Percentiles rank a stretch among this genome's conserved stretches.
phyloP scores from a whole-genome alignment of 257 asterid genomes.

The Solanum bukasovii region DNA sequence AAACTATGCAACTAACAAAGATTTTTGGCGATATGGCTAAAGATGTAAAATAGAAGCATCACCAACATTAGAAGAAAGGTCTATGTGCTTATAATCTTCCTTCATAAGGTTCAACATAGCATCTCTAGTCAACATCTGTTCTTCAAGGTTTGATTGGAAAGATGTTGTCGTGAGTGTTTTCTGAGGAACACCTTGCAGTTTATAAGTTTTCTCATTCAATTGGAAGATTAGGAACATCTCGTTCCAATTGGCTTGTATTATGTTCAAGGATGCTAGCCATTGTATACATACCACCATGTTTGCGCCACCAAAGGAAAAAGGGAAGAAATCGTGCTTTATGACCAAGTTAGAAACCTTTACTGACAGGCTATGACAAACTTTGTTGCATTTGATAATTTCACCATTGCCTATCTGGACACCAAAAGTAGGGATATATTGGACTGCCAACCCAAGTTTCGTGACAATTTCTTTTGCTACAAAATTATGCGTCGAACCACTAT shows the following conservation, averaged over 20 bases:
- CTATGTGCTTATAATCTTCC: background rate
- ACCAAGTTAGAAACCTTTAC: background rate
- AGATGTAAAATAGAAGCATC: background rate
- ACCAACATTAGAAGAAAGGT: background rate
- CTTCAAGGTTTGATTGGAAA: background rate
- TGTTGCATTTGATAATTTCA: background rate
- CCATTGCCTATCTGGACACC: background rate
- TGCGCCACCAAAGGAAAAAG: background rate
- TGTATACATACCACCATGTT: background rate
- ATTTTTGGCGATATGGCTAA: no score
- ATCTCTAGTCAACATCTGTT: background rate
- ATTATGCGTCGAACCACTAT: background rate
- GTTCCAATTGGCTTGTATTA: background rate
- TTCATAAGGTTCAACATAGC: background rate
- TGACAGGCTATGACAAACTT: background rate
- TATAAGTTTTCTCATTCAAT: background rate
- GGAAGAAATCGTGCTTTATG: background rate
- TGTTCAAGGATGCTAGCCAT: background rate
- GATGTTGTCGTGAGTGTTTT: background rate
- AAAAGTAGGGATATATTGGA: background rate
- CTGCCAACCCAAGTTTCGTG: background rate
- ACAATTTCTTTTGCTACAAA: background rate
- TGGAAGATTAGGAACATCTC: background rate
- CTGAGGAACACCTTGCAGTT: background rate
- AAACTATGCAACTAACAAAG: background rate